Percentiles rank a stretch among this genome's conserved stretches.
These are phyloP conservation scores for Leccinum colubrinum DNA, from an alignment of 1,284 basidiomycete species.

Conservation along the genomic window DNA sequence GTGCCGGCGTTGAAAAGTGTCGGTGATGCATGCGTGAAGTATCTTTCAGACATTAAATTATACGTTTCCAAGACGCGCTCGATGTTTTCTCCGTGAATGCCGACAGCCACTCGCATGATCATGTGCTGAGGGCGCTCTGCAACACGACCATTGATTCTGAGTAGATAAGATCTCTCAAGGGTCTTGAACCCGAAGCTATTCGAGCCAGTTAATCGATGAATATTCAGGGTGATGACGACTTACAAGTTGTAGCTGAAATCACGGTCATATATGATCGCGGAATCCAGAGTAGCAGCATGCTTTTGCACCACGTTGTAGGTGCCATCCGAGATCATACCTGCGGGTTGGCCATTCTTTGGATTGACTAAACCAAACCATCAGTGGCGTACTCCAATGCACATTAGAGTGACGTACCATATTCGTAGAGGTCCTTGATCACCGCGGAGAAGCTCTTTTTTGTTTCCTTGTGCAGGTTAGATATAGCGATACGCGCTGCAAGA, in stretches of 20 bases:
- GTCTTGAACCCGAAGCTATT: slow-evolving; percentile 98
- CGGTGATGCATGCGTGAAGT: slow-evolving; percentile 98
- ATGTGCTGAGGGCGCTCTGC: slow-evolving; percentile 99
- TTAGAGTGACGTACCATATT: slow-evolving; percentile 64
- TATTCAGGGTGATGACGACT: slow-evolving; percentile 26
- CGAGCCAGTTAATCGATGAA: slow-evolving; percentile 2
- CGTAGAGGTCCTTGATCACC: slow-evolving; percentile 89
- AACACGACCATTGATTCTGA: slow-evolving; percentile 92
- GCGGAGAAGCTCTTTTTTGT: slow-evolving; percentile 96
- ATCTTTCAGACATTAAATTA: slow-evolving; percentile 93
- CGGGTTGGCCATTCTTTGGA: slow-evolving; percentile 88
- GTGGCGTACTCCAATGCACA: slow-evolving; percentile 3
- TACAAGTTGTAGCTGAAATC: slow-evolving; percentile 97
- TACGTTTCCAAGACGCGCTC: slow-evolving; percentile 92
- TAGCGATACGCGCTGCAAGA: slow-evolving; percentile 96
- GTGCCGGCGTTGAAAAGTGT: slow-evolving; percentile 99
- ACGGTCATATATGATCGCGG: slow-evolving; percentile 96
- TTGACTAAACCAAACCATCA: slow-evolving; percentile 64
- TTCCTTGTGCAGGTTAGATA: slow-evolving; percentile 99
- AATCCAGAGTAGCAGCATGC: slow-evolving; percentile 86
- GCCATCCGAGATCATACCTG: slow-evolving; percentile 92
- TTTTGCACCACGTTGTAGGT: slow-evolving; percentile 84
- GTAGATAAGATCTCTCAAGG: slow-evolving; percentile 95
- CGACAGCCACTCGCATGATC: slow-evolving; percentile 99
- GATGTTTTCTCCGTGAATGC: slow-evolving; percentile 91